These are phyloP conservation scores for Globisporangium cederbergense DNA, from an alignment of 352 stramenopile species.

Conservation along the genomic window DNA sequence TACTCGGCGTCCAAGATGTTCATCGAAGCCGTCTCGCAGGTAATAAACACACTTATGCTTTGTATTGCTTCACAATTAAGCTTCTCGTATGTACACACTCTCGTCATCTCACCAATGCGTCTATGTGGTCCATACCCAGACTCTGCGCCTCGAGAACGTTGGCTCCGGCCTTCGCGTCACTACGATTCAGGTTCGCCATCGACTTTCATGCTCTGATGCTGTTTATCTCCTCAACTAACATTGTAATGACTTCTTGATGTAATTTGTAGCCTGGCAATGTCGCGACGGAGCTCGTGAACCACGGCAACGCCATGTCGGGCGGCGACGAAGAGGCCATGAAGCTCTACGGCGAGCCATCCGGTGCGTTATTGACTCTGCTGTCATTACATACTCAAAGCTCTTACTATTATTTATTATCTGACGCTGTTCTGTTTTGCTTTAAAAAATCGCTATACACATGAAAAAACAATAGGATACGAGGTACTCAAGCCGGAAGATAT, in stretches of 20 bases:
- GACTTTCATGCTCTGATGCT: not conserved
- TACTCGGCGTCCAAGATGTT: constrained; percentile 93
- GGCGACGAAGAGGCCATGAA: constrained; percentile 84
- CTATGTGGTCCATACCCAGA: constrained; percentile 11
- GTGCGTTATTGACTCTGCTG: constrained; percentile 18
- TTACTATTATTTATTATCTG: constrained; percentile 4
- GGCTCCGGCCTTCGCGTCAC: constrained; percentile 86
- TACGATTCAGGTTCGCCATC: constrained; percentile 55
- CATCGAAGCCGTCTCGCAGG: constrained; percentile 86
- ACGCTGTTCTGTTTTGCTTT: constrained; percentile 2
- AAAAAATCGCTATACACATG: constrained; percentile 12
- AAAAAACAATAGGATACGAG: constrained; percentile 42
- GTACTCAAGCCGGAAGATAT: constrained; percentile 85
- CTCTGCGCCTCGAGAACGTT: constrained; percentile 81
- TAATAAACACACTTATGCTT: not conserved
- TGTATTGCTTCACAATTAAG: not conserved
- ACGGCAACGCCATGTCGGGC: constrained; percentile 63
- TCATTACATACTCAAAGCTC: not conserved
- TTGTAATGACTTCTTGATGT: no score
- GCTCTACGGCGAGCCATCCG: constrained; percentile 48
- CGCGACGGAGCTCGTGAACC: constrained; percentile 86
- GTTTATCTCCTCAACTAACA: not conserved
- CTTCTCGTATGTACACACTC: not conserved
- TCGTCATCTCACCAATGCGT: not conserved
- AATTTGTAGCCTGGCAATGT: constrained; percentile 83